Percentiles rank a stretch among this genome's conserved stretches.
Conservation (phyloP, 2,329 filamentous ascomycete genomes). For the Calycina marina region DNA sequence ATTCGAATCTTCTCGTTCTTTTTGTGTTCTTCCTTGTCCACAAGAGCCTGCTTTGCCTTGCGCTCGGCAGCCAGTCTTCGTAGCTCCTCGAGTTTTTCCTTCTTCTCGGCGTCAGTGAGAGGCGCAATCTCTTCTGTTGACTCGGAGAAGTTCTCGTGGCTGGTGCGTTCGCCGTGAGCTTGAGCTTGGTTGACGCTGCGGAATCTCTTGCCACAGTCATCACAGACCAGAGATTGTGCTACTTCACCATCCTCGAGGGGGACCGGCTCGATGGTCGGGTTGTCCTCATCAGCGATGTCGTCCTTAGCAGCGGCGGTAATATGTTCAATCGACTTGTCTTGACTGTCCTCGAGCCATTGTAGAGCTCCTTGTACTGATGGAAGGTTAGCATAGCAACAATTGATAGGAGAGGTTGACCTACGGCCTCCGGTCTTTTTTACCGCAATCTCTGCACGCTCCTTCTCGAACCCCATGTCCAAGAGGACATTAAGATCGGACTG, state of each 20-base stretch:
- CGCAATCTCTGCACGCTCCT: slow-evolving; percentile 66
- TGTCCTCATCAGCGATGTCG: slow-evolving; percentile 34
- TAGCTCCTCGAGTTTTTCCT: slow-evolving; percentile 61
- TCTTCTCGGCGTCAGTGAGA: slow-evolving; percentile 84
- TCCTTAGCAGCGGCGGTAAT: slow-evolving; percentile 35
- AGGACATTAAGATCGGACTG: slow-evolving; percentile 45
- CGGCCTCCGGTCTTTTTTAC: slow-evolving; percentile 70
- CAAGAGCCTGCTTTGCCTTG: slow-evolving; percentile 47
- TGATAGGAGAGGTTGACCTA: slow-evolving; percentile 29
- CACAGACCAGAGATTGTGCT: slow-evolving; percentile 76
- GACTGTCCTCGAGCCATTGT: slow-evolving; percentile 87
- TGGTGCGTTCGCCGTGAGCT: slow-evolving; percentile 62
- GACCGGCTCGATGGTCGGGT: slow-evolving; percentile 40
- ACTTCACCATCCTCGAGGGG: slow-evolving; percentile 55
- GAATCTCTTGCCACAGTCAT: slow-evolving; percentile 89
- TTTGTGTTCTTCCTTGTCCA: slow-evolving; percentile 71
- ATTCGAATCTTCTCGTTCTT: slow-evolving; percentile 73
- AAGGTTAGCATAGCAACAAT: slow-evolving; percentile 6
- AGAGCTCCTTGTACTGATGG: slow-evolving; percentile 67
- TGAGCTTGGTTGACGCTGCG: slow-evolving; percentile 67
- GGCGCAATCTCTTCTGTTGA: slow-evolving; percentile 86
- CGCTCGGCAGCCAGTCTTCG: slow-evolving; percentile 59
- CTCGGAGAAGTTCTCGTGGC: slow-evolving; percentile 82
- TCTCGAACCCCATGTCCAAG: slow-evolving; percentile 69
- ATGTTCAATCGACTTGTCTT: slow-evolving; percentile 75